Evolutionary conservation across 305 asterid genomes (phyloP), one percentile per base, ranked within the genome.

Genomic region (Solanum aculeatissimum): DNA sequence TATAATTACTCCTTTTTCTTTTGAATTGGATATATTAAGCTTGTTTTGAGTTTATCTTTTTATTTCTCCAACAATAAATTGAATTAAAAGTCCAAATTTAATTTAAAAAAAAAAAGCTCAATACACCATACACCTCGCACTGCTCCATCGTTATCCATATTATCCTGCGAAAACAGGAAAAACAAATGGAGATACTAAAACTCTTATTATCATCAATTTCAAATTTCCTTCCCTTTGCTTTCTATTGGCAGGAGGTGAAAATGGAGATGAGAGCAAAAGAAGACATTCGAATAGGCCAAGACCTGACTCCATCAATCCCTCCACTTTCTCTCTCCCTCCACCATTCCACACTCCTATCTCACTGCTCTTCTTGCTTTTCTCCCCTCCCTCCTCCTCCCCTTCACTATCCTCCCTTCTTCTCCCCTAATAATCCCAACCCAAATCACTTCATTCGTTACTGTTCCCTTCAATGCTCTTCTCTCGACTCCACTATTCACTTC

Each of bases 321-420:
- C 97, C 98, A 9, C 81, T 94, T 29, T 92, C 94, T 71, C 89
- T 87, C 90, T 93, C 87, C 89, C 96, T 95, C 86, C 92, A 87
- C 89, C 86, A 89, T 85, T 85, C 92, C 81, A 85, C 89, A 84
- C 85, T 93, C 84, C 29, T 62, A 81, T 81, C 93, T 86, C 91
- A 89, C 88, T 95, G 98, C 91, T 90, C 97, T 87, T 92, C 94
- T 89, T 95, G 97, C 87, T 93, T 92, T 40, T 81, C 89, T 6
- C 84, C 90, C 63, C 94, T 95, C 54, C 89, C 93, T 29, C 35
- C 68, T 70, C 90, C 42, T 53, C 89, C 42, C n/a, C 71, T 63
- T 63, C 19, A 27, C 71, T 63, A 63, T 63, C 71, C 74, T 66
- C 74, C 47, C 23, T 66, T 83, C 55, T 27, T 38, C 82, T 23